Evolutionary conservation across 2,329 filamentous ascomycete species (phyloP), one percentile per base, ranked within the genome.

Genomic region (Pseudogymnoascus sp.): DNA sequence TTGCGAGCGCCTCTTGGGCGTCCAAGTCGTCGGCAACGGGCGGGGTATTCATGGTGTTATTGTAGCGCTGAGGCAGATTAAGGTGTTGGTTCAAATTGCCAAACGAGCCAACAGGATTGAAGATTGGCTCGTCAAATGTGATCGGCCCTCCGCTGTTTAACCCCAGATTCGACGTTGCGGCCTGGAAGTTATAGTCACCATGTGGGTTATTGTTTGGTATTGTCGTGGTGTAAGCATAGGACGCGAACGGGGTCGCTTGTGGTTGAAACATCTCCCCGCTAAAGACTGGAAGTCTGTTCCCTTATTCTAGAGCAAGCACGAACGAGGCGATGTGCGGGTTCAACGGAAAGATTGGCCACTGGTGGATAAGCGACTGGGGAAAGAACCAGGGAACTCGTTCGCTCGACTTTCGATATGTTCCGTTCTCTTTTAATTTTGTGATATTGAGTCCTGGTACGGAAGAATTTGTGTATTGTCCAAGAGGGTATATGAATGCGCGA

Each of bases 1-100:
- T 75, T 8, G 84, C 84, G 31, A 84, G 79, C 55, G 80, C 82
- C 72, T 87, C 82, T 72, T 87, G 84, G 60, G 82, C 83, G 10
- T 69, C 71, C 48, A 73, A 33, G 60, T 72, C 70, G 42, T 63
- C 63, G 35, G 63, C 35, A 39, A 37, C 33, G 12, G 60, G 60
- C 15, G 42, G 25, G 10, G 37, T 60, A 31, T 60, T 64, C 70
- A 71, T 72, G 52, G 67, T 71, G 65, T 42, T 61, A 60, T 35
- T 61, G 66, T 58, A 62, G 35, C 55, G 60, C 21, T 62, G 60
- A 15, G 42, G 21, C 18, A 33, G 39, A 48, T 58, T 48, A 18
- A 35, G 5, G 21, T 33, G 60, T n/a, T 48, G 35, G n/a, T 60
- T 48, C 45, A 39, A 13, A n/a, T 29, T 33, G 15, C 59, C 40